Evolutionary conservation across 495 filamentous ascomycete species (phyloP).

Genomic region (Xylaria bambusicola): DNA sequence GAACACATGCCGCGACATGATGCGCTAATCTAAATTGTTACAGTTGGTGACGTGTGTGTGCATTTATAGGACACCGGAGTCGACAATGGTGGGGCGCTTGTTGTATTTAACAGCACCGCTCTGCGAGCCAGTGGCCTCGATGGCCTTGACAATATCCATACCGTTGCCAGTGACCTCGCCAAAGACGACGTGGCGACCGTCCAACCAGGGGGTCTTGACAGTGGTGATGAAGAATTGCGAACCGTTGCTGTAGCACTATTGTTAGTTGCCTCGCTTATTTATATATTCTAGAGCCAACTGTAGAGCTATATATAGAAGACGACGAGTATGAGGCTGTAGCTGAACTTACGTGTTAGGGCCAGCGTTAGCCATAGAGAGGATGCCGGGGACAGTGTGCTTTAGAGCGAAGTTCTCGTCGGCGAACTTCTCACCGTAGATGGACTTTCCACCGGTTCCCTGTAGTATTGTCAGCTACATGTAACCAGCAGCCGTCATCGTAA

Average conservation of each 20-base stretch:
- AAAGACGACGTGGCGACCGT: conserved; percentile 82
- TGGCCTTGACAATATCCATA: conserved; percentile 65
- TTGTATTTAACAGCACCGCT: conserved; percentile 62
- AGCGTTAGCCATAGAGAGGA: conserved; percentile 83
- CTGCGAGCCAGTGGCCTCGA: conserved; percentile 70
- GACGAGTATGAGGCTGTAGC: not conserved
- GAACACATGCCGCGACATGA: conserved; percentile 17
- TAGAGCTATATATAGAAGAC: not conserved
- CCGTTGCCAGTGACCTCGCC: conserved; percentile 68
- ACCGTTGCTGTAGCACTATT: conserved; percentile 57
- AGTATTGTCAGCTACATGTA: conserved; percentile 23
- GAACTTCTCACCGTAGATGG: conserved; percentile 87
- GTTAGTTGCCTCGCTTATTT: conserved; percentile 7
- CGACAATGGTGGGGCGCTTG: conserved; percentile 69
- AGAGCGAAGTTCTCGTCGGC: conserved; percentile 74
- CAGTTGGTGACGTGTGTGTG: conserved; percentile 14
- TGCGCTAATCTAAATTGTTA: conserved; percentile 26
- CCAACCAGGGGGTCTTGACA: conserved; percentile 69
- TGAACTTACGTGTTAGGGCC: conserved; percentile 71
- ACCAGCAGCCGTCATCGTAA: not conserved
- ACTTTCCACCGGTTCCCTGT: conserved; percentile 81
- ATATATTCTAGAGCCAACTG: not conserved
- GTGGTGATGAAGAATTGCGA: conserved; percentile 82
- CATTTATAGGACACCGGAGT: conserved; percentile 57
- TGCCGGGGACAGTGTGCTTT: conserved; percentile 63